Evolutionary conservation across 495 filamentous ascomycete species (phyloP).

Genomic region (Hypoxylon lienhwacheense): DNA sequence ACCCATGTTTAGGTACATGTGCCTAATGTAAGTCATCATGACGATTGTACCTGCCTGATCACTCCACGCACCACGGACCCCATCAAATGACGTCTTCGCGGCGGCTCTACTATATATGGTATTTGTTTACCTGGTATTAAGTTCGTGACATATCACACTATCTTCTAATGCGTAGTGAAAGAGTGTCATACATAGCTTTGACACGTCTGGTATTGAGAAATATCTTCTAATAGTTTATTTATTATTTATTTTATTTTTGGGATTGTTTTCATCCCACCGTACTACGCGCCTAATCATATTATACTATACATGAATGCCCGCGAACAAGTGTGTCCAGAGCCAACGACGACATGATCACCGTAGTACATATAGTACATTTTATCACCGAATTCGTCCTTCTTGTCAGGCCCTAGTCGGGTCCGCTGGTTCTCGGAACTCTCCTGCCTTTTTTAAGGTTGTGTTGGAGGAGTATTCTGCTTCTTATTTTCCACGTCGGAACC

Average conservation of each 20-base stretch:
- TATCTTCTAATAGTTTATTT: constrained; percentile 8
- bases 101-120: constrained; percentile 16
- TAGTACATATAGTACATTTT: constrained; percentile 4
- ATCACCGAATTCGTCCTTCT: too few relatives aligned
- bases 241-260: too few relatives aligned
- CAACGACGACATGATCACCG: constrained; percentile 7
- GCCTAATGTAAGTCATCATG: constrained; percentile 23
- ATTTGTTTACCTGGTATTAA: too few relatives aligned
- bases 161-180: too few relatives aligned
- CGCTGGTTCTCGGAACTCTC: neutral
- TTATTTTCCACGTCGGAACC: constrained; percentile 6
- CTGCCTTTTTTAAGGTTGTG: constrained; percentile 8
- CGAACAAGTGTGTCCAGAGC: neutral
- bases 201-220: too few relatives aligned
- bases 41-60: constrained; percentile 1
- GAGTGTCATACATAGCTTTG: neutral
- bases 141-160: too few relatives aligned
- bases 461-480: constrained; percentile 14
- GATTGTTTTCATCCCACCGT: constrained; percentile 17
- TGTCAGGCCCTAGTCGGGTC: neutral
- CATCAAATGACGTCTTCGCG: constrained; percentile 31
- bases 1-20: too few relatives aligned
- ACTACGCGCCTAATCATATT: constrained; percentile 8
- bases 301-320: constrained; percentile 16
- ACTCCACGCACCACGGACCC: neutral